These are phyloP conservation scores for Yamadazyma songkhlaensis DNA, from an alignment of 1,139 yeast genomes.

Conservation along the genomic window DNA sequence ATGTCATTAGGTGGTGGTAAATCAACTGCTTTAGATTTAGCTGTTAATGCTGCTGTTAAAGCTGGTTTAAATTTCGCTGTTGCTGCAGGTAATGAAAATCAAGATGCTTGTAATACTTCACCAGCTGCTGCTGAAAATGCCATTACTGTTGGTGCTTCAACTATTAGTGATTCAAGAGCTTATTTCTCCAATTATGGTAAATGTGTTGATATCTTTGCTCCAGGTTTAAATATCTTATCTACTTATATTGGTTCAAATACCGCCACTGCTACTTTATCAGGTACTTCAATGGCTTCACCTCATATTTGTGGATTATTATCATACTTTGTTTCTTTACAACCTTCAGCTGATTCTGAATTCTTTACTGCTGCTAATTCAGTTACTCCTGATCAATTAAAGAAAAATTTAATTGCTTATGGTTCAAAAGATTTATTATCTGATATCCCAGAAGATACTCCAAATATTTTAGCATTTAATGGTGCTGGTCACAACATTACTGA, in stretches of 20 bases:
- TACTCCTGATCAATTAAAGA: slow-evolving; percentile 35
- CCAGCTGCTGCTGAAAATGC: slow-evolving; percentile 45
- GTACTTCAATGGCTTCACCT: slow-evolving; percentile 47
- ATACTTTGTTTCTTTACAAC: slow-evolving; percentile 41
- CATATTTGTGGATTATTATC: slow-evolving; percentile 42
- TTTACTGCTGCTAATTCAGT: slow-evolving; percentile 45
- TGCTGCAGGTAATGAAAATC: slow-evolving; percentile 46
- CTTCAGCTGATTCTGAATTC: slow-evolving; percentile 40
- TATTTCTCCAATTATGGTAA: slow-evolving; percentile 43
- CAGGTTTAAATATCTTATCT: slow-evolving; percentile 41
- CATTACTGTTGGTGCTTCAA: slow-evolving; percentile 44
- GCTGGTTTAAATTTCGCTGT: slow-evolving; percentile 45
- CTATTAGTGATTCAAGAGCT: slow-evolving; percentile 35
- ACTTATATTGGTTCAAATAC: slow-evolving; percentile 38
- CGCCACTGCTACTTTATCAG: slow-evolving; percentile 35
- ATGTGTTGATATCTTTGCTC: slow-evolving; percentile 46
- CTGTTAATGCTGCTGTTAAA: slow-evolving; percentile 40
- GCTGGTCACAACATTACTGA: slow-evolving; percentile 76
- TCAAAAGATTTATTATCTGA: slow-evolving; percentile 36
- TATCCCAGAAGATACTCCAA: slow-evolving; percentile 75
- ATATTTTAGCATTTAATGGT: slow-evolving; percentile 88
- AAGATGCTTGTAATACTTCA: slow-evolving; percentile 41
- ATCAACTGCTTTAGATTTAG: slow-evolving; percentile 40
- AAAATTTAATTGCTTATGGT: slow-evolving; percentile 35
- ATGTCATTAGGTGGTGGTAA: slow-evolving; percentile 46